Percentiles rank a stretch among this genome's conserved stretches.
phyloP scores from a whole-genome alignment of 306 rosid genomes.

The Luffa acutangula region DNA sequence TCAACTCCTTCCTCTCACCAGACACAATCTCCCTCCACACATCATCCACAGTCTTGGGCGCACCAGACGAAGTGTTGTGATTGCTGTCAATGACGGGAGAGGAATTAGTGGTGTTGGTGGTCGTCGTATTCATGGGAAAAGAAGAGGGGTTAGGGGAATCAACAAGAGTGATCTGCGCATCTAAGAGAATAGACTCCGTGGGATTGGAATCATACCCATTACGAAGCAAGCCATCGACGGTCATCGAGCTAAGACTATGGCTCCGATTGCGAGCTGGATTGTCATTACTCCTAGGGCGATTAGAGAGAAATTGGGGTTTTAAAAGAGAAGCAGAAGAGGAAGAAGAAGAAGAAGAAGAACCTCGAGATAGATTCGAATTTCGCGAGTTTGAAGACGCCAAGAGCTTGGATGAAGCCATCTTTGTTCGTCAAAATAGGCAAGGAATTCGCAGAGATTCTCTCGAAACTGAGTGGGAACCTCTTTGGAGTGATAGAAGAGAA shows the following conservation, averaged over 20 bases:
- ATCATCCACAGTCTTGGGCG: constrained; percentile 57
- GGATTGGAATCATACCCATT: constrained; percentile 19
- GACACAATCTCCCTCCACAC: constrained; percentile 83
- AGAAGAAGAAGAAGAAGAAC: constrained; percentile 28
- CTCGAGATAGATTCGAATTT: constrained; percentile 44
- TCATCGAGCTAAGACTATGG: constrained; percentile 21
- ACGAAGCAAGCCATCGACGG: constrained; percentile 37
- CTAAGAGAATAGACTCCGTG: constrained; percentile 36
- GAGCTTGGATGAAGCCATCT: constrained; percentile 65
- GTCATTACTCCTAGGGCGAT: constrained; percentile 2
- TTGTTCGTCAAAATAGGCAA: not conserved
- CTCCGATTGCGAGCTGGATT: not conserved
- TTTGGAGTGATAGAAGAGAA: not conserved
- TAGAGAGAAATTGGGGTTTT: constrained; percentile 16
- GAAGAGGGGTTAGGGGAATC: constrained; percentile 21
- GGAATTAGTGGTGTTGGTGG: not conserved
- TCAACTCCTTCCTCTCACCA: constrained; percentile 50
- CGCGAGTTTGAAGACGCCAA: constrained; percentile 41
- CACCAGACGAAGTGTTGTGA: constrained; percentile 10
- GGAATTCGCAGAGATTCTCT: constrained; percentile 7
- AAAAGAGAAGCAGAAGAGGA: constrained; percentile 28
- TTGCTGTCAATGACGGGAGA: constrained; percentile 7
- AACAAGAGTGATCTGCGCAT: constrained; percentile 34
- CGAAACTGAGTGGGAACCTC: not conserved
- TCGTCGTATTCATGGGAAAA: not conserved